Evolutionary conservation across 768 basidiomycete genomes (phyloP), one percentile per base, ranked within the genome.

Genomic region (Pleurotus cornucopiae): DNA sequence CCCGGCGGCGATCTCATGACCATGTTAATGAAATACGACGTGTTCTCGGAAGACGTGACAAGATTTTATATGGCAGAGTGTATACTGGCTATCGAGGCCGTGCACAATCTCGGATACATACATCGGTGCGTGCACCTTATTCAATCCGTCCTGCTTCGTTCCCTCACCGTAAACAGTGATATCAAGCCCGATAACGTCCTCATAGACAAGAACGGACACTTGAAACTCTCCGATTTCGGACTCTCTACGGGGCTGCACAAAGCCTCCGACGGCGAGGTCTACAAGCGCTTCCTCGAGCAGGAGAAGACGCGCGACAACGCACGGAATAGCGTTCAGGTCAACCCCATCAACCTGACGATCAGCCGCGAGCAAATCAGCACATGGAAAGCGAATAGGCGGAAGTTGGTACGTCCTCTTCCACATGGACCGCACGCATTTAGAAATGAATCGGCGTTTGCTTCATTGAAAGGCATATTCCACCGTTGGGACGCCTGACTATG

Each of bases 21-120:
- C 11, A 99, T 98, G 96, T 77, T 99, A 63, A 99, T 99, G 88
- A 98, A 98, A 72, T 98, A 99, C 72, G 96, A 98, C 70, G 90
- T 96, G 6, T 98, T 98, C 75, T 93, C 92, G 5, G 97, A 98
- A 71, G 96, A 98, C 67, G 96, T 98, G 38, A 95, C 94, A 26
- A 87, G 96, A 57, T 98, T 99, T 73, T 99, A 99, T 71, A 97
- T 99, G 85, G 96, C 96, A 21, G 96, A 99, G 71, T 97, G 94
- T 68, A 92, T 98, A 58, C 80, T 98, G 23, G 96, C 96, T 16
- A 97, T 99, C 58, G 95, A 99, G 69, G 97, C 95, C 2, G 95
- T 99, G 1, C 96, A 99, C 71, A 91, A 91, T 62, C 82, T 98
- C n/a, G 96, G 97, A 7, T 98, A 98, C 70, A 98, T 99, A 62